Evolutionary conservation across 441 rosid genomes (phyloP), one percentile per base, ranked within the genome.

Genomic region (Theobroma grandiflorum): DNA sequence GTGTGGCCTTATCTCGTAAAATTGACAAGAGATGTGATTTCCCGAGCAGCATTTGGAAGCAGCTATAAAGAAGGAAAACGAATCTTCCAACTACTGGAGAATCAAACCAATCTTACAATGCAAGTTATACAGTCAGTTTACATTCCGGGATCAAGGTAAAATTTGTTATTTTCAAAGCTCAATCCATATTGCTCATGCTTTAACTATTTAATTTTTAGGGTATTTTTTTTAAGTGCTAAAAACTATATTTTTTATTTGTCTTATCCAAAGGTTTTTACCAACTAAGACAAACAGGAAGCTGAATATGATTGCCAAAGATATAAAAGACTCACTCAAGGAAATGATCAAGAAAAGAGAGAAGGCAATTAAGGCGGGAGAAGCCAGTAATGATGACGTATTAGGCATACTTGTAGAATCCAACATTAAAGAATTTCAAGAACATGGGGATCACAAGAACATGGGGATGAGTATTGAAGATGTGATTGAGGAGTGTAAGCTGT

Each of bases 361-460:
- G 38, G 84, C 79, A 20, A 22, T 77, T 62, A 74, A 65, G 20
- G 59, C 20, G 3, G 78, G 78, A 12, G 55, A 74, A 42, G 67
- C 67, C 0, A 47, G 11, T 6, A 65, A 58, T 8, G 80, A 74
- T 14, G 82, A 83, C 52, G 66, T 86, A 37, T 45, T 81, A 45
- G 85, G 88, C 6, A 69, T 64, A 18, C 37, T 83, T 43, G 52
- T 81, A 40, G 80, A 83, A 58, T 81, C 86, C 22, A 81, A 79
- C 59, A 22, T 57, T 45, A 79, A 57, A 45, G 85, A 81, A 52
- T 43, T 83, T 11, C 49, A 75, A 71, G 82, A 75, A 22, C 50
- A 31, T 45, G 35, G 58, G 2, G 68, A 64, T 6, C 61, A 35
- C 22, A 74, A 50, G 57, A 38, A 35, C 9, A 45, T 15, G 6